Evolutionary conservation across 139 green algal genomes (phyloP).

Genomic region (Nannochloris sp.): DNA sequence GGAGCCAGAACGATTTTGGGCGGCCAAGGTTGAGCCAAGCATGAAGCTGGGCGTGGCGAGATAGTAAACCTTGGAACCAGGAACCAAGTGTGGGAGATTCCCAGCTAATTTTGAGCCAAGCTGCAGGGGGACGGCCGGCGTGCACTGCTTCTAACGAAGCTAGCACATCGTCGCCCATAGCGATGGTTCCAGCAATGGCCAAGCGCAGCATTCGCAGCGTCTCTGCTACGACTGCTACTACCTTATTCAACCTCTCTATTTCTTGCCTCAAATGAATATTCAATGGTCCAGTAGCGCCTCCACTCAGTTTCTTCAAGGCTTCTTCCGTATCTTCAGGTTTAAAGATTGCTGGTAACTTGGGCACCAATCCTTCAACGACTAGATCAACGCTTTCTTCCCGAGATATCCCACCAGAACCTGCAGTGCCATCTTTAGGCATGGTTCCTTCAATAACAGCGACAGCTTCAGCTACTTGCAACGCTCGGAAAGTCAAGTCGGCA

Average conservation of each 20-base stretch:
- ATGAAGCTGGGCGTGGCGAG: conserved; percentile 84
- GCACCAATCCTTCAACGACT: conserved; percentile 84
- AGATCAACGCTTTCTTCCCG: conserved; percentile 90
- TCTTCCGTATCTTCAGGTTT: conserved; percentile 80
- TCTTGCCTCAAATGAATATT: conserved; percentile 91
- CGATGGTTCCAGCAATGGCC: conserved; percentile 83
- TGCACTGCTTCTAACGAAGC: conserved; percentile 80
- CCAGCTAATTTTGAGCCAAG: conserved; percentile 75
- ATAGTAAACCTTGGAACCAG: conserved; percentile 84
- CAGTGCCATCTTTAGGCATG: conserved; percentile 68
- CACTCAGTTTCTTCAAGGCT: conserved; percentile 74
- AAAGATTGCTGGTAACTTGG: conserved; percentile 78
- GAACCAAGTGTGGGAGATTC: conserved; percentile 64
- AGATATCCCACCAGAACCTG: conserved; percentile 46
- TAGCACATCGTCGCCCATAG: conserved; percentile 67
- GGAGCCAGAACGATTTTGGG: conserved; percentile 88
- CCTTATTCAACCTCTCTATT: conserved; percentile 82
- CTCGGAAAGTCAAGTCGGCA: conserved; percentile 88
- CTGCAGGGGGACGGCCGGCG: conserved; percentile 69
- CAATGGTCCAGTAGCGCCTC: conserved; percentile 68
- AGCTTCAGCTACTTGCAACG: conserved; percentile 51
- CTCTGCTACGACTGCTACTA: conserved; percentile 43
- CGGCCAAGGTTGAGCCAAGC: conserved; percentile 82
- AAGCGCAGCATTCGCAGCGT: conserved; percentile 81
- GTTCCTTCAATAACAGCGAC: conserved; percentile 80